A percentile compares a stretch with the other conserved stretches of the same genome.
phyloP scores from a whole-genome alignment of 371 early-diverging fungal species.

The Sporodiniella umbellata region DNA sequence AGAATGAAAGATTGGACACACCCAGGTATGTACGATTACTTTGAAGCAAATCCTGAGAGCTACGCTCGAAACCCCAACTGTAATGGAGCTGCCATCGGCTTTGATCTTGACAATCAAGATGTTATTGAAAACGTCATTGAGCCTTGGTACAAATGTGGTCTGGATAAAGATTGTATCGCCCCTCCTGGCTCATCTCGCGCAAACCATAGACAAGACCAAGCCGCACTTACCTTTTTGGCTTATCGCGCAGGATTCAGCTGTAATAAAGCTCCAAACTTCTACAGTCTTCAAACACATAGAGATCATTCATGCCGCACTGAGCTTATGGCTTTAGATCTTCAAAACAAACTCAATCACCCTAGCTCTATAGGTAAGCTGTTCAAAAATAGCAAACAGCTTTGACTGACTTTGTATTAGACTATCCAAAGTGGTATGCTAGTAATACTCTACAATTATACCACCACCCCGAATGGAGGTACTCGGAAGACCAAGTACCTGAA shows the following conservation, averaged over 20 bases:
- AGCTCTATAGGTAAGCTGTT: conserved; percentile 21
- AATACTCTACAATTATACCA: conserved; percentile 26
- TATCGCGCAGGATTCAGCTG: conserved; percentile 24
- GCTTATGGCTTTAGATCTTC: conserved; percentile 21
- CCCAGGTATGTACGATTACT: conserved; percentile 47
- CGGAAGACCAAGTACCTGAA: conserved; percentile 22
- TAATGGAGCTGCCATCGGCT: conserved; percentile 53
- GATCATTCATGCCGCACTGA: conserved; percentile 22
- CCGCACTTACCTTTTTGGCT: conserved; percentile 50
- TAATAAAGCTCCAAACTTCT: conserved; percentile 10
- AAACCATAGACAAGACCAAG: conserved; percentile 62
- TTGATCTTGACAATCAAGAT: conserved; percentile 40
- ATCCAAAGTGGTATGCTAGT: conserved; percentile 24
- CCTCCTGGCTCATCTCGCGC: conserved; percentile 47
- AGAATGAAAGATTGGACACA: conserved; percentile 46
- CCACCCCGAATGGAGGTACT: conserved; percentile 34
- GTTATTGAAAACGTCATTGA: conserved; percentile 37
- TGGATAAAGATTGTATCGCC: conserved; percentile 53
- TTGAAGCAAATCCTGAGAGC: conserved; percentile 22
- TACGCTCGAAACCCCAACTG: conserved; percentile 47
- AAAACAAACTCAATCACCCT: conserved; percentile 23
- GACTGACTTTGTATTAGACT: too few species aligned
- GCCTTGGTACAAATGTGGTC: conserved; percentile 51
- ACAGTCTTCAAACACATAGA: conserved; percentile 19
- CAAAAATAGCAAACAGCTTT: too few species aligned